Evolutionary conservation across 352 stramenopile genomes (phyloP).

Genomic region (Pythium insidiosum): DNA sequence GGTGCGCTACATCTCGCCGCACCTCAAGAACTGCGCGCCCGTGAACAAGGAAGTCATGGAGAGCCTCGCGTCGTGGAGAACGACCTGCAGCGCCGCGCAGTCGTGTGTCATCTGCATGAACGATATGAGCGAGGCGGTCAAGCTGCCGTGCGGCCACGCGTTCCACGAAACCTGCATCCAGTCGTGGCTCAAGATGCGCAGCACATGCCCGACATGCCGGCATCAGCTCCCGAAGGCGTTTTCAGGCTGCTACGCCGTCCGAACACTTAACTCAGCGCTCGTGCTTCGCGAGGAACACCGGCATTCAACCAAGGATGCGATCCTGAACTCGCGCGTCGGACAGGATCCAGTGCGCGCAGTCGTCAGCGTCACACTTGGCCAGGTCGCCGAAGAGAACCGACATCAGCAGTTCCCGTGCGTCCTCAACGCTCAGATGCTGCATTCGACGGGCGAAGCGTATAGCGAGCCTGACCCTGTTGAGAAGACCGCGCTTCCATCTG

Average conservation of each 20-base stretch:
- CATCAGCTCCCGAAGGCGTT: constrained; percentile 87
- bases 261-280: constrained; percentile 72
- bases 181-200: constrained; percentile 90
- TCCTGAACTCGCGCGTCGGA: constrained; percentile 46
- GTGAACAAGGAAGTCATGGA: constrained; percentile 66
- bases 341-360: constrained; percentile 58
- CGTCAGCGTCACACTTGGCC: constrained; percentile 74
- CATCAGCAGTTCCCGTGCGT: constrained; percentile 70
- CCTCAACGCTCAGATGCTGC: constrained; percentile 76
- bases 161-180: constrained; percentile 92
- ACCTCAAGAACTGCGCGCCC: constrained; percentile 74
- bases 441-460: constrained; percentile 62
- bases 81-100: constrained; percentile 17
- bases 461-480: constrained; percentile 27
- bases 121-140: constrained; percentile 60
- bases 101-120: constrained; percentile 91
- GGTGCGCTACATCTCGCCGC: constrained; percentile 78
- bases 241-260: constrained; percentile 67
- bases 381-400: constrained; percentile 44
- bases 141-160: constrained; percentile 88
- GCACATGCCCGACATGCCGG: constrained; percentile 92
- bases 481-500: constrained; percentile 20
- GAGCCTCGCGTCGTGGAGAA: constrained; percentile 21
- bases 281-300: constrained; percentile 60
- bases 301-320: constrained; percentile 36